phyloP scores from a whole-genome alignment of 1,284 basidiomycete species.

The Pseudozyma flocculosa region DNA sequence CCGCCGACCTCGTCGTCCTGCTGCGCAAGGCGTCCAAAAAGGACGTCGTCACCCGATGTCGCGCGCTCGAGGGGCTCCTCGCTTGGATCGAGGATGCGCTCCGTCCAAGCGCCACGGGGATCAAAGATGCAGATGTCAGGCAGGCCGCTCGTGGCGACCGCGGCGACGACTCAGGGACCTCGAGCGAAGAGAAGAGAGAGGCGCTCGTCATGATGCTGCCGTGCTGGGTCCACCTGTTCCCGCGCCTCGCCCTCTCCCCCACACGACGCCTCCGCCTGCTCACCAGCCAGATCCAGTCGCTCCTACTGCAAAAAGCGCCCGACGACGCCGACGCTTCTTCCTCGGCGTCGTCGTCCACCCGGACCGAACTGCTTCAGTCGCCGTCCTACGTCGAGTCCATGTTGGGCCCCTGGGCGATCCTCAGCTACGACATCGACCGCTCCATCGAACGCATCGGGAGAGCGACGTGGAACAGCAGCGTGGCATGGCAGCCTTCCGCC shows the following conservation, averaged over 20 bases:
- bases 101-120: too few relatives aligned
- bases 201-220: slow-evolving; percentile 72
- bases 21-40: slow-evolving; percentile 85
- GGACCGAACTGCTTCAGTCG: slow-evolving; percentile 66
- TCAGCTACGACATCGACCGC: slow-evolving; percentile 73
- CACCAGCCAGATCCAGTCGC: slow-evolving; percentile 70
- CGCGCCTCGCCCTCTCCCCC: slow-evolving; percentile 76
- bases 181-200: slow-evolving; percentile 28
- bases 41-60: slow-evolving; percentile 79
- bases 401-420: slow-evolving; percentile 77
- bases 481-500: slow-evolving; percentile 7
- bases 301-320: slow-evolving; percentile 63
- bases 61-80: slow-evolving; percentile 81
- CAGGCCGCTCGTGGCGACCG: slow-evolving; percentile 58
- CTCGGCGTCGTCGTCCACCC: slow-evolving; percentile 59
- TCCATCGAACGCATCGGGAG: slow-evolving; percentile 64
- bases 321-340: neutral
- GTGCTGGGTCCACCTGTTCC: slow-evolving; percentile 90
- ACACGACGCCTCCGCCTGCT: slow-evolving; percentile 74
- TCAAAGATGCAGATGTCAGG: too few relatives aligned
- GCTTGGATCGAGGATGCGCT: slow-evolving; percentile 66
- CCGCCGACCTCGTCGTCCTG: slow-evolving; percentile 77
- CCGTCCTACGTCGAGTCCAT: slow-evolving; percentile 69
- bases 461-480: slow-evolving; percentile 62
- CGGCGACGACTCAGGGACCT: slow-evolving; percentile 15